Evolutionary conservation across 129 eudicot genomes (phyloP), one percentile per base, ranked within the genome.

Genomic region (Flaveria sonorensis): DNA sequence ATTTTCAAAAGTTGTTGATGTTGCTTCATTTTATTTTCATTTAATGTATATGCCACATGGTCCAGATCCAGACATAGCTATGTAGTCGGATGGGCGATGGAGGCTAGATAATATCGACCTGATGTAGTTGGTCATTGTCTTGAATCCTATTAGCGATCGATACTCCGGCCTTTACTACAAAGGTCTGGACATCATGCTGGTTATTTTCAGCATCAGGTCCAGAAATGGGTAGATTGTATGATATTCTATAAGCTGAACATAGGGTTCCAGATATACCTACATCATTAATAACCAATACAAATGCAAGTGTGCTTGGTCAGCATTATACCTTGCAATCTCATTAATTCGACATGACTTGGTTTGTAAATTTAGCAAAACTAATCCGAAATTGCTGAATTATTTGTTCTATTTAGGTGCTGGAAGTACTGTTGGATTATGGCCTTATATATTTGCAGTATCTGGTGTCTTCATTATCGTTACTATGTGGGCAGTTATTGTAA

Each of bases 401-500:
- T 39, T 78, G 48, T 45, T 78, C 61, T 69, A 59, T 68, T 32
- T n/a, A 77, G 72, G 24, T 82, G 85, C 92, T 91, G 98, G 93
- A 60, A 94, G 87, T 80, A 81, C 88, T 72, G 80, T 81, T 52
- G 85, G 90, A 87, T 87, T 85, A 92, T 81, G 90, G 93, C 97
- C 96, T 3, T 94, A 94, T 74, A 69, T 88, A 42, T 84, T 86
- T 77, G 89, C 82, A 19, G 88, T 94, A 61, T 65, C 89, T 19
- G 93, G 93, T 75, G 81, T 89, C 77, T 94, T 91, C 59, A 76
- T 85, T 46, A 52, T 87, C 19, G 97, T 94, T 55, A 91, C 99
- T 42, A 89, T 94, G 99, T 91, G 88, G 96, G 97, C 99, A 2
- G 99, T 94, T 71, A 81, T 94, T 59, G 91, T 94, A 56, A 91